A percentile compares a stretch with the other conserved stretches of the same genome.
These are phyloP conservation scores for Paramecium tetraurelia DNA, from an alignment of 73 alveolate species.

Conservation along the genomic window DNA sequence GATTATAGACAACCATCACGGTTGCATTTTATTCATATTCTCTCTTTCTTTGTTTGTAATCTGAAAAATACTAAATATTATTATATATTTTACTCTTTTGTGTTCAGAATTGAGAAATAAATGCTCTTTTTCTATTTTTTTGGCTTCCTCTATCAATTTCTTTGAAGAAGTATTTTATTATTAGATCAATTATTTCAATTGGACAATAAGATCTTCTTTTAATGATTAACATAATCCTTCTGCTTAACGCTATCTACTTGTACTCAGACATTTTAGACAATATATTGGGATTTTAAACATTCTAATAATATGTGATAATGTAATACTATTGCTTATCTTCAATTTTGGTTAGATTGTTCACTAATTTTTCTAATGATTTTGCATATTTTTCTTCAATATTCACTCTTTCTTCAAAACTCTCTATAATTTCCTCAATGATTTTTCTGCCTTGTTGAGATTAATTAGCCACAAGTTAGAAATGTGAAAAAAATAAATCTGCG, in stretches of 20 bases:
- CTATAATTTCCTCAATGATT: slow-evolving; percentile 10
- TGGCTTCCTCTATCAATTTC: slow-evolving; percentile 27
- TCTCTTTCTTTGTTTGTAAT: neutral
- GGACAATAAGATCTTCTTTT: slow-evolving; percentile 11
- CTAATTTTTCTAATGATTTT: slow-evolving; percentile 36
- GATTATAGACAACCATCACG: slow-evolving; percentile 32
- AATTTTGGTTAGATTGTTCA: neutral
- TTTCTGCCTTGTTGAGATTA: neutral
- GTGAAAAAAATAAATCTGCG: neutral
- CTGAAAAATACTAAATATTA: neutral
- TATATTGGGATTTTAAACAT: slow-evolving; percentile 44
- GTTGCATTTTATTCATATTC: slow-evolving; percentile 36
- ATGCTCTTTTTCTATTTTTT: slow-evolving; percentile 29
- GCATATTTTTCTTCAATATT: slow-evolving; percentile 27
- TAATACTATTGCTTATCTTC: neutral
- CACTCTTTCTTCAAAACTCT: slow-evolving; percentile 27
- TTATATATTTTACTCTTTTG: neutral
- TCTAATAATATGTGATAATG: neutral
- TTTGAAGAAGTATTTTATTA: neutral
- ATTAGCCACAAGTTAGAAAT: neutral
- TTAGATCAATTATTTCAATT: neutral
- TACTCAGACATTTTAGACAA: neutral
- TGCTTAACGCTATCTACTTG: slow-evolving; percentile 32
- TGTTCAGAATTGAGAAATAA: neutral
- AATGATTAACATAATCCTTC: slow-evolving; percentile 38